Evolutionary conservation across 768 basidiomycete genomes (phyloP), one percentile per base, ranked within the genome.

Genomic region (Termitomyces sp.): DNA sequence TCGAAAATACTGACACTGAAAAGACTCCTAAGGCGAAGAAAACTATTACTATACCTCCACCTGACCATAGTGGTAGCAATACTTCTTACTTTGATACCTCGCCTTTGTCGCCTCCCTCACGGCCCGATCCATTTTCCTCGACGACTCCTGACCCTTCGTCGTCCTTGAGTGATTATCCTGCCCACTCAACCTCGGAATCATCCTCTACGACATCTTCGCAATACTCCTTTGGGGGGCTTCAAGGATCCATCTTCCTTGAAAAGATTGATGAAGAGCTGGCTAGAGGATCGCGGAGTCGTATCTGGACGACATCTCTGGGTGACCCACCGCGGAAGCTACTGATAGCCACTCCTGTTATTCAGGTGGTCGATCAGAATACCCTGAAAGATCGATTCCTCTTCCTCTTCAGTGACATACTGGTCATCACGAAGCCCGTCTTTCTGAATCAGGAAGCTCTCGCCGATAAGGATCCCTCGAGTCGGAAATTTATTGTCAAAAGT

Each of bases 341-440:
- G 16, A 75, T 95, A 41, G 88, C 90, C 1, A 89, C 90, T 3
- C 89, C 94, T 1, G 90, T 96, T 7, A 77, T 96, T 5, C 97
- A 99, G 73, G 93, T 98, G 14, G 93, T 93, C 63, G 94, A 97
- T 71, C 80, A 86, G 41, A 89, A 96, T 71, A 95, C 91, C 0
- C 90, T 95, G 70, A 98, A 98, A 71, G 95, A 98, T 66, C 87
- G 97, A 11, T 92, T 93, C 75, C 82, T 98, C 10, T 95, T 98
- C 77, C 81, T 98, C n/a, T 99, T 99, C 81, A 93, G 78, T 70
- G 97, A 99, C 69, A 82, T 98, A 53, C 83, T 98, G 54, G 82
- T 98, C 70, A 84, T 98, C 62, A 89, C 95, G 40, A 98, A 98
- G 70, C 95, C 95, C 12, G 78, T 95, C 58, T 75, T 85, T 53